Conservation (phyloP, 306 rosid species). For the Sindora glabra region DNA sequence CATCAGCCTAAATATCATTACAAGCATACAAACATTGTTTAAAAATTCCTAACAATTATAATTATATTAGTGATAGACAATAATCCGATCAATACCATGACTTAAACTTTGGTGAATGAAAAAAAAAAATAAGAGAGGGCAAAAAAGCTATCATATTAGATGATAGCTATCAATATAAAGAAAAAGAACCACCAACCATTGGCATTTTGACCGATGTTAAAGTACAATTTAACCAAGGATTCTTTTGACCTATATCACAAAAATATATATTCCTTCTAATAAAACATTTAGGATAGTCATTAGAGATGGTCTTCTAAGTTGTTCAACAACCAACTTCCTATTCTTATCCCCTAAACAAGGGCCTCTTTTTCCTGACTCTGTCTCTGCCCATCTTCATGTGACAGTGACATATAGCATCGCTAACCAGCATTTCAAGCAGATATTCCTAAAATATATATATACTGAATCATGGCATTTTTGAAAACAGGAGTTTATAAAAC, state of each 20-base stretch:
- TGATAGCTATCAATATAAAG: neutral
- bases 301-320: neutral
- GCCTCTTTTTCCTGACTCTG: neutral
- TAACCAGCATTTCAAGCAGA: neutral
- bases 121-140: neutral
- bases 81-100: neutral
- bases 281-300: neutral
- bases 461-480: neutral
- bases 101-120: neutral
- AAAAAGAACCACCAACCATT: neutral
- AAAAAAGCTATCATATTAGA: neutral
- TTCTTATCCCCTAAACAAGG: neutral
- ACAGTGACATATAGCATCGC: neutral
- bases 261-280: neutral
- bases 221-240: neutral
- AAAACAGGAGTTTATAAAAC: neutral
- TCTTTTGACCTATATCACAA: neutral
- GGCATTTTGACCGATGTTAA: neutral
- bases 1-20: neutral
- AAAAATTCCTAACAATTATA: neutral
- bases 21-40: neutral
- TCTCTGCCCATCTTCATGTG: neutral
- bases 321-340: neutral
- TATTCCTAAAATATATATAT: neutral
- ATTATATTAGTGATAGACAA: neutral